A percentile compares a stretch with the other conserved stretches of the same genome.
Conservation (phyloP, 345 rosid genomes). For the Hevea brasiliensis region DNA sequence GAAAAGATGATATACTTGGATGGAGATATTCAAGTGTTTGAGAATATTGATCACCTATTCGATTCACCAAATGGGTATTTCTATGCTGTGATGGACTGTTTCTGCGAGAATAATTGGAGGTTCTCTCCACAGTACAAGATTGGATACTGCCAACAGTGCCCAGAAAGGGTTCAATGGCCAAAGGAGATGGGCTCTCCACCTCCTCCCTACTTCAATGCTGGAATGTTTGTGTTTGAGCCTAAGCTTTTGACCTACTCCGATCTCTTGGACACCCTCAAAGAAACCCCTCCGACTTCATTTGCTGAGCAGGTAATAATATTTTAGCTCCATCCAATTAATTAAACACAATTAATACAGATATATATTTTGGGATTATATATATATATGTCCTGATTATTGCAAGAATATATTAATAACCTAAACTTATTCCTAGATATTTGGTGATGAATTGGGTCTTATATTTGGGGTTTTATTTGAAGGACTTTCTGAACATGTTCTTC, state of each 20-base stretch:
- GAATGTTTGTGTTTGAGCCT: conserved; percentile 78
- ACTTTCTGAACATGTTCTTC: conserved; percentile 80
- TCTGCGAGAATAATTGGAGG: conserved; percentile 76
- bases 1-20: conserved; percentile 83
- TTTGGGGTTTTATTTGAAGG: conserved; percentile 30
- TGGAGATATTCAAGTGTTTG: conserved; percentile 81
- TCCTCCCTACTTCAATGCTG: conserved; percentile 74
- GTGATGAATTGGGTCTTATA: no score
- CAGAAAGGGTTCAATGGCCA: conserved; percentile 62
- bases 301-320: conserved; percentile 79
- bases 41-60: conserved; percentile 69
- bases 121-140: conserved; percentile 54
- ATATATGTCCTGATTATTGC: no score
- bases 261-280: conserved; percentile 48
- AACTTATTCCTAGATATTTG: no score
- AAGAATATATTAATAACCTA: no score
- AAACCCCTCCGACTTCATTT: conserved; percentile 64
- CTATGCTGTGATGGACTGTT: conserved; percentile 81
- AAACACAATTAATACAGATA: no score
- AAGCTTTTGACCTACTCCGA: conserved; percentile 42
- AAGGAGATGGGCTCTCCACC: conserved; percentile 63
- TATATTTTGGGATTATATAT: no score
- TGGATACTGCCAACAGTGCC: conserved; percentile 83
- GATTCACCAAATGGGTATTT: conserved; percentile 59
- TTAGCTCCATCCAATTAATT: background rate